Evolutionary conservation across 805 yeast genomes (phyloP).

Genomic region (Saturnispora kantuleensis): DNA sequence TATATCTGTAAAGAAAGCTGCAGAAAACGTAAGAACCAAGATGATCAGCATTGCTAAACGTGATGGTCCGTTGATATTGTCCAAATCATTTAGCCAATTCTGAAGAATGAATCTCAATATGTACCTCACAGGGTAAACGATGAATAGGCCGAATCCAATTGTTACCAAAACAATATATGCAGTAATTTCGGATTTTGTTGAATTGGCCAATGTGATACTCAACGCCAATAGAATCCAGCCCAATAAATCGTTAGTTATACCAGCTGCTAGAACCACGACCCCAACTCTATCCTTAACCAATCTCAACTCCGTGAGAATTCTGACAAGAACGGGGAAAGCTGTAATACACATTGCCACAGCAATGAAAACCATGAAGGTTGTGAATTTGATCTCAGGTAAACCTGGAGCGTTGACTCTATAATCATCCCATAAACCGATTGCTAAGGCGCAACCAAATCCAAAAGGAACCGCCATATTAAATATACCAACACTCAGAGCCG

Average conservation of each 20-base stretch:
- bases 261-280: constrained; percentile 68
- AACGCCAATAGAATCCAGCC: constrained; percentile 79
- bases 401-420: constrained; percentile 32
- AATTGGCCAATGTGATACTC: constrained; percentile 65
- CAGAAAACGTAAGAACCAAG: constrained; percentile 45
- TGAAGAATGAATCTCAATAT: constrained; percentile 36
- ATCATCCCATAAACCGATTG: constrained; percentile 55
- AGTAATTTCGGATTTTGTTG: constrained; percentile 58
- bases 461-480: constrained; percentile 71
- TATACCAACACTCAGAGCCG: constrained; percentile 60
- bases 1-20: constrained; percentile 73
- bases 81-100: constrained; percentile 32
- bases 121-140: constrained; percentile 47
- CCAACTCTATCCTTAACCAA: constrained; percentile 67
- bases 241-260: constrained; percentile 65
- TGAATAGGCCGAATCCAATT: constrained; percentile 58
- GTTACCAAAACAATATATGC: constrained; percentile 59
- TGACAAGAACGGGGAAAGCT: constrained; percentile 76
- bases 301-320: constrained; percentile 66
- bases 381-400: constrained; percentile 39
- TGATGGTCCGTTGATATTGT: constrained; percentile 54
- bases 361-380: constrained; percentile 70
- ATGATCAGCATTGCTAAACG: constrained; percentile 49
- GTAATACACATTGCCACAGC: constrained; percentile 81
- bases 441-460: constrained; percentile 65